Conservation (phyloP, 441 rosid genomes). For the Breynia disticha region DNA sequence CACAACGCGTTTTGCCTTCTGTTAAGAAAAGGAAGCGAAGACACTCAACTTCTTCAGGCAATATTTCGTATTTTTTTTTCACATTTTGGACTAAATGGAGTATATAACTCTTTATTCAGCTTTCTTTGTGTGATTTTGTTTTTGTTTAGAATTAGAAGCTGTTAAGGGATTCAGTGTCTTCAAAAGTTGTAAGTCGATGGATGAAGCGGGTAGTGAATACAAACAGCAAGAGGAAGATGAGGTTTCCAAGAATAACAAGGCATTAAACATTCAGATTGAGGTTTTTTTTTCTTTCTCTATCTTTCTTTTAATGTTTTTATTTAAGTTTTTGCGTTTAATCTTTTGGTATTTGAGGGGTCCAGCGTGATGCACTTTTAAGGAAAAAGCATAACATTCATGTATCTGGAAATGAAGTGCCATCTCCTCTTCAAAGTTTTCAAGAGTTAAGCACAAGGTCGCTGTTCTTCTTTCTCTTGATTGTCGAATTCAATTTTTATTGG, state of each 20-base stretch:
- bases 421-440: conserved; percentile 61
- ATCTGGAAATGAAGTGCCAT: conserved; percentile 57
- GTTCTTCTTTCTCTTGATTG: not conserved
- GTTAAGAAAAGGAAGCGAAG: conserved; percentile 60
- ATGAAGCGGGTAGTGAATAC: conserved; percentile 12
- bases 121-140: not conserved
- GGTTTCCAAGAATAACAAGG: conserved; percentile 34
- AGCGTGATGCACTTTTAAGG: conserved; percentile 62
- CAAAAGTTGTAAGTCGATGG: conserved; percentile 36
- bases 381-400: conserved; percentile 72
- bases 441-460: conserved; percentile 56
- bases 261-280: conserved; percentile 53
- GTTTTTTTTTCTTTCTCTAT: conserved; percentile 19
- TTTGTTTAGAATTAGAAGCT: conserved; percentile 20
- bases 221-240: conserved; percentile 19
- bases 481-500: not conserved
- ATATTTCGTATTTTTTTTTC: not conserved
- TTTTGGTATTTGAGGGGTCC: conserved; percentile 13
- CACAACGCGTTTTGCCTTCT: conserved; percentile 18
- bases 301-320: conserved; percentile 1
- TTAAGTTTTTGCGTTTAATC: not conserved
- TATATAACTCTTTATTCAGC: not conserved
- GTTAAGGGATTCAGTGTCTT: conserved; percentile 82
- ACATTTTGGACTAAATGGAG: not conserved
- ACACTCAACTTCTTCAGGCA: conserved; percentile 34